These are phyloP conservation scores for Trametes pubescens DNA, from an alignment of 1,284 basidiomycete genomes.

Conservation along the genomic window DNA sequence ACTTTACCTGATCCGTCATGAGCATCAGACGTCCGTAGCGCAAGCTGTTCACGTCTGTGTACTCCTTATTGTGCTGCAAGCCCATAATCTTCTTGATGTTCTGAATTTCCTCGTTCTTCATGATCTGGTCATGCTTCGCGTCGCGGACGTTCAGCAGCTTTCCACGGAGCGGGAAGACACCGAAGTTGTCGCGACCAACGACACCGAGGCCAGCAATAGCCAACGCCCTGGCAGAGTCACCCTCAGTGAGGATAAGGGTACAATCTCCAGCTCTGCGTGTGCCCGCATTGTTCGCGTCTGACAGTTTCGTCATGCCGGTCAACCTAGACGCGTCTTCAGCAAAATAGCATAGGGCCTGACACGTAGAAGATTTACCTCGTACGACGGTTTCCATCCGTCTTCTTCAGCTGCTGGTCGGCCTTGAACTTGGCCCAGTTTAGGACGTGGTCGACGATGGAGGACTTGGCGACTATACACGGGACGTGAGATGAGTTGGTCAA, in stretches of 20 bases:
- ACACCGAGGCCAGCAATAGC: constrained; percentile 95
- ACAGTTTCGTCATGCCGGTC: constrained; percentile 91
- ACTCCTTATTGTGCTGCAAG: constrained; percentile 93
- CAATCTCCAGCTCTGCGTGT: constrained; percentile 84
- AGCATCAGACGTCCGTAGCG: constrained; percentile 98
- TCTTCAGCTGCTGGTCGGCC: constrained; percentile 96
- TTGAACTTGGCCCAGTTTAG: constrained; percentile 97
- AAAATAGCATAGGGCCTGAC: constrained; percentile 9
- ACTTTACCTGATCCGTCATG: constrained; percentile 94
- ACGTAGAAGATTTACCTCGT: constrained; percentile 62
- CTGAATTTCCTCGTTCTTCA: constrained; percentile 98
- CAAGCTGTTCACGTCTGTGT: constrained; percentile 75
- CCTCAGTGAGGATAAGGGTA: constrained; percentile 98
- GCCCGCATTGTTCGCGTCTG: constrained; percentile 98
- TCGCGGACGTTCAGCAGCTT: constrained; percentile 99
- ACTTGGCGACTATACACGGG: constrained; percentile 76
- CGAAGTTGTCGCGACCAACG: constrained; percentile 96
- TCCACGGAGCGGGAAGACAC: constrained; percentile 97
- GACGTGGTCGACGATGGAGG: constrained; percentile 92
- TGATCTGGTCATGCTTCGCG: constrained; percentile 94
- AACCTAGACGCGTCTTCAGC: constrained; percentile 56
- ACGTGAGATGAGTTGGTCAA: neutral
- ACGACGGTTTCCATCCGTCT: constrained; percentile 95
- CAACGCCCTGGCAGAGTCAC: constrained; percentile 98
- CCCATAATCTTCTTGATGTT: constrained; percentile 99